Evolutionary conservation across 2,329 filamentous ascomycete species (phyloP).

Genomic region (Trichoderma sp.): DNA sequence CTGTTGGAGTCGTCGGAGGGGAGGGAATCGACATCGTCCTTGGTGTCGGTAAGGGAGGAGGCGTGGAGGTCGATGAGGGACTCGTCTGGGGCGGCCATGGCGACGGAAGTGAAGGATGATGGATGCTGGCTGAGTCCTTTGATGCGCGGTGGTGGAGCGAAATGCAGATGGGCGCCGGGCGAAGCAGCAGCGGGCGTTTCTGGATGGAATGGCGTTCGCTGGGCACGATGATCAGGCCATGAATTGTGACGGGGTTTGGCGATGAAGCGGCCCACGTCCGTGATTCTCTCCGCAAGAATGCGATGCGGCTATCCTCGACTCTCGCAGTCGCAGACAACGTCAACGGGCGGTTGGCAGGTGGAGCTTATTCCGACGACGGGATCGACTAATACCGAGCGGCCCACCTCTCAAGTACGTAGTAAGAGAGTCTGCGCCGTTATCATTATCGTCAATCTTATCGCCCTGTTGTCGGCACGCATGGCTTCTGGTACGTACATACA

Average conservation of each 20-base stretch:
- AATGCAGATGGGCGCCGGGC: not conserved
- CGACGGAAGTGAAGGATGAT: not conserved
- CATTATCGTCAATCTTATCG: conserved; percentile 22
- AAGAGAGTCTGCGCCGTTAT: not conserved
- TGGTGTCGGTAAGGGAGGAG: conserved; percentile 51
- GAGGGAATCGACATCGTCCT: conserved; percentile 63
- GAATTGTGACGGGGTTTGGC: not conserved
- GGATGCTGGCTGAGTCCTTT: not conserved
- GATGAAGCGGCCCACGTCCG: not conserved
- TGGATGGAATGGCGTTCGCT: not conserved
- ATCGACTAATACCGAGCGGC: conserved; percentile 1
- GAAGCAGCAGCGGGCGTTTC: not conserved
- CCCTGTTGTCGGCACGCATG: no score
- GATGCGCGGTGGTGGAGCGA: not conserved
- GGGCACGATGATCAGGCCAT: conserved; percentile 2
- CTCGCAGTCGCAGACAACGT: conserved; percentile 14
- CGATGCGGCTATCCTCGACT: not conserved
- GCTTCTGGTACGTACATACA: not conserved
- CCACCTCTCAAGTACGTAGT: not conserved
- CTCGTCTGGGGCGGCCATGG: conserved; percentile 45
- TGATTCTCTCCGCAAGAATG: not conserved
- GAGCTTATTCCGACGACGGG: conserved; percentile 6
- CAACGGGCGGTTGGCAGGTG: not conserved
- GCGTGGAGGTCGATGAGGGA: conserved; percentile 58
- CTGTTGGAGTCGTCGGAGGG: conserved; percentile 64